Conservation (phyloP, 352 stramenopile species). For the Phytophthora niederhauseri region DNA sequence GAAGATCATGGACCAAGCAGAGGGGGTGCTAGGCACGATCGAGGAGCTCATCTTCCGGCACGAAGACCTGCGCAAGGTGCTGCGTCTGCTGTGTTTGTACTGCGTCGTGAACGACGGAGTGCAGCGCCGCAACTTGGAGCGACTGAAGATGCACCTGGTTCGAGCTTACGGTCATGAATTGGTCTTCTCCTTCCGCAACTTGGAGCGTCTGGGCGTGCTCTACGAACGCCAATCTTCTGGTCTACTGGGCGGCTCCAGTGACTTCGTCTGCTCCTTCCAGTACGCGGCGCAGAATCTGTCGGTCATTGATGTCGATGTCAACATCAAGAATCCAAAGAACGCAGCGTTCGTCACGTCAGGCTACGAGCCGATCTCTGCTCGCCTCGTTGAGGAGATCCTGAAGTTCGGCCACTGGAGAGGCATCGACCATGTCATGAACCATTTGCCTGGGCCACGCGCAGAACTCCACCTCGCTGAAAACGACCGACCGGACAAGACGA, state of each 20-base stretch:
- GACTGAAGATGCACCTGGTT: constrained; percentile 64
- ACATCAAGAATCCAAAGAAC: constrained; percentile 55
- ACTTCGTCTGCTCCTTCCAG: constrained; percentile 34
- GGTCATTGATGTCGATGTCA: constrained; percentile 64
- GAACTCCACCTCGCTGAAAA: constrained; percentile 48
- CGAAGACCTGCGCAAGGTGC: constrained; percentile 51
- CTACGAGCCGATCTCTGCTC: constrained; percentile 71
- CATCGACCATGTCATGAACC: constrained; percentile 55
- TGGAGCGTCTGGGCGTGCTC: constrained; percentile 60
- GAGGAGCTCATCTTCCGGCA: constrained; percentile 68
- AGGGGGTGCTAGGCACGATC: constrained; percentile 46
- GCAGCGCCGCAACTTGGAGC: constrained; percentile 34
- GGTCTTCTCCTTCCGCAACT: constrained; percentile 71
- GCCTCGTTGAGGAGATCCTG: constrained; percentile 72
- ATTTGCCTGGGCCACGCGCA: constrained; percentile 55
- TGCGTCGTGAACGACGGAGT: constrained; percentile 61
- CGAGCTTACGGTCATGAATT: constrained; percentile 77
- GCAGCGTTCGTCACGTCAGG: constrained; percentile 76
- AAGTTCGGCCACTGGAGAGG: constrained; percentile 52
- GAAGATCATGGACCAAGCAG: constrained; percentile 62
- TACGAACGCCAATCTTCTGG: constrained; percentile 27
- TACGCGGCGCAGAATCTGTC: constrained; percentile 37
- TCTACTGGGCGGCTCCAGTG: constrained; percentile 7
- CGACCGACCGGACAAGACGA: constrained; percentile 9
- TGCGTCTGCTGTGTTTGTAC: constrained; percentile 72